Percentiles rank a stretch among this genome's conserved stretches.
Evolutionary conservation across 257 asterid species (phyloP).

Genomic region (Asclepias syriaca): DNA sequence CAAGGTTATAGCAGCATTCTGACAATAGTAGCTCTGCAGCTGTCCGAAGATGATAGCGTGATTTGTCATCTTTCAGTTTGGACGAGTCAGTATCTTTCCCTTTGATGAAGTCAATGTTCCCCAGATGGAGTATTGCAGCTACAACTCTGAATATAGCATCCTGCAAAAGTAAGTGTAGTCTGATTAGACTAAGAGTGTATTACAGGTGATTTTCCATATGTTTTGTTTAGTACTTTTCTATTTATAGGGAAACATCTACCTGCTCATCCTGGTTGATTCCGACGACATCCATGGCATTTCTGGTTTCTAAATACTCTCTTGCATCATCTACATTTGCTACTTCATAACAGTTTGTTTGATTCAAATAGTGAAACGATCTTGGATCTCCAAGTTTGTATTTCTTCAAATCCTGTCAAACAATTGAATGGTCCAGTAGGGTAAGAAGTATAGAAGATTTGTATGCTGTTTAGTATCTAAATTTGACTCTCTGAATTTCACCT

Average conservation of each 20-base stretch:
- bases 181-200: background rate
- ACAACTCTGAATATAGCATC: constrained; percentile 94
- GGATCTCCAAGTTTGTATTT: constrained; percentile 81
- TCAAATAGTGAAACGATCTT: constrained; percentile 71
- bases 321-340: constrained; percentile 88
- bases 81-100: constrained; percentile 86
- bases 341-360: constrained; percentile 79
- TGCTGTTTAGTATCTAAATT: constrained; percentile 3
- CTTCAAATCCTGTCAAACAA: constrained; percentile 55
- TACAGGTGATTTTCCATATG: background rate
- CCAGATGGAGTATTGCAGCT: constrained; percentile 94
- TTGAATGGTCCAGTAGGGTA: constrained; percentile 18
- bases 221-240: background rate
- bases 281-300: constrained; percentile 95
- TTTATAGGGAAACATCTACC: constrained; percentile 30
- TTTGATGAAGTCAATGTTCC: constrained; percentile 70
- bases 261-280: constrained; percentile 93
- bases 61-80: constrained; percentile 62
- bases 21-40: constrained; percentile 86
- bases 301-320: constrained; percentile 81
- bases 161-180: constrained; percentile 28
- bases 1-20: constrained; percentile 22
- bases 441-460: background rate
- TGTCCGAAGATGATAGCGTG: constrained; percentile 68
- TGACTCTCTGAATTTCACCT: constrained; percentile 47